A percentile compares a stretch with the other conserved stretches of the same genome.
Evolutionary conservation across 1,284 basidiomycete genomes (phyloP).

Genomic region (Heterobasidion annosum): DNA sequence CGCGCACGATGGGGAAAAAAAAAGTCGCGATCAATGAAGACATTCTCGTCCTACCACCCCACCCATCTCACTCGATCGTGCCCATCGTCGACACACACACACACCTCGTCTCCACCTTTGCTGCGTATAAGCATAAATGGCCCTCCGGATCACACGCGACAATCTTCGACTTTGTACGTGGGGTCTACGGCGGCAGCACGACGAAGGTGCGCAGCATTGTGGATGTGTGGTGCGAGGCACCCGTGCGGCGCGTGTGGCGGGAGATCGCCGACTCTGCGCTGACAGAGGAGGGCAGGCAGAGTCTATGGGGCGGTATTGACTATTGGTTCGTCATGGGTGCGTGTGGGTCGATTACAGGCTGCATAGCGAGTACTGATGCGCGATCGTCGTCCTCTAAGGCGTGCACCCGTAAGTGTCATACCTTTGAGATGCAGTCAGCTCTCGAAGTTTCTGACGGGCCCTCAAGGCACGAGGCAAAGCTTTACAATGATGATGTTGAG

Average conservation of each 20-base stretch:
- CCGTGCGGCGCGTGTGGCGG: conserved; percentile 50
- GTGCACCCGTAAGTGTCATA: conserved; percentile 58
- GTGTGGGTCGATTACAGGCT: conserved; percentile 13
- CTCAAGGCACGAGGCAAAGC: conserved; percentile 58
- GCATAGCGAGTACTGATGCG: background rate
- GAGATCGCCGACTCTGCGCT: conserved; percentile 68
- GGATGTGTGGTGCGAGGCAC: conserved; percentile 81
- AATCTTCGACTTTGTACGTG: conserved; percentile 57
- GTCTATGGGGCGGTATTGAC: conserved; percentile 52
- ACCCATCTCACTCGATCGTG: conserved; percentile 11
- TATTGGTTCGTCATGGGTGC: conserved; percentile 75
- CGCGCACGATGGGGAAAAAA: background rate
- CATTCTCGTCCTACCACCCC: conserved; percentile 18
- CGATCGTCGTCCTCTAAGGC: conserved; percentile 27
- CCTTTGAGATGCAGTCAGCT: background rate
- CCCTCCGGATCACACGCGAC: conserved; percentile 38
- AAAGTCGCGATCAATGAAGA: conserved; percentile 14
- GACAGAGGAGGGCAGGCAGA: conserved; percentile 32
- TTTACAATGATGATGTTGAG: conserved; percentile 63
- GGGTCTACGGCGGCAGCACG: conserved; percentile 45
- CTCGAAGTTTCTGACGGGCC: too few species aligned
- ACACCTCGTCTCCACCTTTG: conserved; percentile 64
- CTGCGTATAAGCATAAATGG: conserved; percentile 51
- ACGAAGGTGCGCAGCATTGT: conserved; percentile 46
- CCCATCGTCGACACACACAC: conserved; percentile 76